A percentile compares a stretch with the other conserved stretches of the same genome.
Evolutionary conservation across 2,329 filamentous ascomycete genomes (phyloP).

Genomic region (Nigrospora osmanthi): DNA sequence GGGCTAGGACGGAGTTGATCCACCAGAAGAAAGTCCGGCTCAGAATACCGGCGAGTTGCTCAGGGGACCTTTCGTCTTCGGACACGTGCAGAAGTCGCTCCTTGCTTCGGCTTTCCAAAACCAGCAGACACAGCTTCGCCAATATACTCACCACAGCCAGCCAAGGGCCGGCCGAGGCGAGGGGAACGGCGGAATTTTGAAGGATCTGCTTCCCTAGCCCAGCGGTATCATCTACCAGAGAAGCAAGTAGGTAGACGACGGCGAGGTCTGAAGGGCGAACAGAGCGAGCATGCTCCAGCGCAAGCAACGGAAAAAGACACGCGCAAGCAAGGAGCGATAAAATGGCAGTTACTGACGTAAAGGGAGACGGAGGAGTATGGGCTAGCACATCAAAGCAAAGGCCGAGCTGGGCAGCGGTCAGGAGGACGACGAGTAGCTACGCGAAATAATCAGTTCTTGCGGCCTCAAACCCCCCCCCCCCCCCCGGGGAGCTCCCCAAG

Average conservation of each 20-base stretch:
- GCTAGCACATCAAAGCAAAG: no score
- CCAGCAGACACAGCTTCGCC: conserved; percentile 16
- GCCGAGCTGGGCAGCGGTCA: no score
- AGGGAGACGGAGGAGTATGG: no score
- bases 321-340: no score
- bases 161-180: conserved; percentile 3
- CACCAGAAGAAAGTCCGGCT: conserved; percentile 21
- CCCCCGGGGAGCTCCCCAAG: no score
- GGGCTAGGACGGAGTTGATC: conserved; percentile 20
- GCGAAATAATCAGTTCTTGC: no score
- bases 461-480: no score
- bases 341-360: no score
- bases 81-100: conserved; percentile 3
- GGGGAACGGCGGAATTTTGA: not conserved
- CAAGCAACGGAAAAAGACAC: no score
- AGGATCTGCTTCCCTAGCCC: no score
- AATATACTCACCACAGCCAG: not conserved
- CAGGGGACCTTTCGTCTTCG: conserved; percentile 11
- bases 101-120: conserved; percentile 13
- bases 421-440: no score
- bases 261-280: conserved; percentile 11
- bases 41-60: conserved; percentile 18
- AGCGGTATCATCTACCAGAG: conserved; percentile 7
- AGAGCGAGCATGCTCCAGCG: conserved; percentile 11
- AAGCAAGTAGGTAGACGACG: conserved; percentile 13